Conservation (phyloP, 2,329 filamentous ascomycete genomes). For the Cercospora beticola region DNA sequence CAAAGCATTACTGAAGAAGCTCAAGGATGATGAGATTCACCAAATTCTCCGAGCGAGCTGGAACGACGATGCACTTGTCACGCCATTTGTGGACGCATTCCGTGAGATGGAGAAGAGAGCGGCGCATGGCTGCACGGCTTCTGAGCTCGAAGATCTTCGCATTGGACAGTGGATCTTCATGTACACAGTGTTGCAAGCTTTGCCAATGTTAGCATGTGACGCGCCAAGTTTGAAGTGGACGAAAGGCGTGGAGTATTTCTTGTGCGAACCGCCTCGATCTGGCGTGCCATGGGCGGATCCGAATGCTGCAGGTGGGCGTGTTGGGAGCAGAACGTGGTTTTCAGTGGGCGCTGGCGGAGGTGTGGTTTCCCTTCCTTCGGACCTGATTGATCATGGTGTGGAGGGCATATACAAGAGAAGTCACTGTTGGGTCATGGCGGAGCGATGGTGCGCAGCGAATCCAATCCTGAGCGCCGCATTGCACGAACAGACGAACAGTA, state of each 20-base stretch:
- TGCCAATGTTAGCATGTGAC: constrained; percentile 76
- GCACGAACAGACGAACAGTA: constrained; percentile 25
- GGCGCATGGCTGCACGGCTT: constrained; percentile 60
- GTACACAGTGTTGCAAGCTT: constrained; percentile 72
- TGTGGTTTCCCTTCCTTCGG: constrained; percentile 61
- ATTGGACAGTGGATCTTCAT: constrained; percentile 80
- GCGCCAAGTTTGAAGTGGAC: constrained; percentile 67
- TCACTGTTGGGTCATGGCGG: constrained; percentile 67
- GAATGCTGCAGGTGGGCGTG: constrained; percentile 53
- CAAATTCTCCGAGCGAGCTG: constrained; percentile 77
- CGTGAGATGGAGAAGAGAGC: constrained; percentile 70
- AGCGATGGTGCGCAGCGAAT: constrained; percentile 57
- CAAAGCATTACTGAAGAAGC: constrained; percentile 67
- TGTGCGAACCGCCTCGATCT: constrained; percentile 72
- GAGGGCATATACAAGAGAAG: constrained; percentile 68
- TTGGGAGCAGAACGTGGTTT: constrained; percentile 63
- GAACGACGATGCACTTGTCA: constrained; percentile 67
- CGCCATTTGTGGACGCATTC: constrained; percentile 68
- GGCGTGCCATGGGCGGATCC: constrained; percentile 66
- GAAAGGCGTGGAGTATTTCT: constrained; percentile 76
- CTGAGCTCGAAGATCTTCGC: constrained; percentile 69
- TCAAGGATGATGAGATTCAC: constrained; percentile 76
- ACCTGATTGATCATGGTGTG: constrained; percentile 64
- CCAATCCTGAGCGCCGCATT: constrained; percentile 36
- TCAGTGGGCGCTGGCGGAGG: constrained; percentile 65